Evolutionary conservation across 2,329 filamentous ascomycete species (phyloP).

Genomic region (Sphaerostilbella broomeana): DNA sequence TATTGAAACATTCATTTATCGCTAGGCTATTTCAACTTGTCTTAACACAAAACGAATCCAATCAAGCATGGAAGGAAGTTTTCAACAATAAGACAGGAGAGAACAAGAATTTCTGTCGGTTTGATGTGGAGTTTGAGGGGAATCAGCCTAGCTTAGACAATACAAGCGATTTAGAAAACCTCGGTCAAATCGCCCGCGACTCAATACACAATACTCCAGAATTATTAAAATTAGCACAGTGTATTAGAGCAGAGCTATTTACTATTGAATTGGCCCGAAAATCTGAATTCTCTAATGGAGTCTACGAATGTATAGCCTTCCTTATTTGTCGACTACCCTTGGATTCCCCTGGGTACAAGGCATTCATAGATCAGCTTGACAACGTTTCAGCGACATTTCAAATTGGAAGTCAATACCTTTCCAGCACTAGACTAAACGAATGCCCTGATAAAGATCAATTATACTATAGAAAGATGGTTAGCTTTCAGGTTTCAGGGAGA

Average conservation of each 20-base stretch:
- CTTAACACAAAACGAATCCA: conserved; percentile 12
- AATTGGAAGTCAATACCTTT: not conserved
- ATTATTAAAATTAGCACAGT: no score
- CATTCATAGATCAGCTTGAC: conserved; percentile 1
- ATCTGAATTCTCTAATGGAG: not conserved
- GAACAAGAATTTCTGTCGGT: conserved; percentile 8
- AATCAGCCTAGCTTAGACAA: no score
- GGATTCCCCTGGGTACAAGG: not conserved
- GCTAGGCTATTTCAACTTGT: conserved; percentile 12
- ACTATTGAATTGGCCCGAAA: no score
- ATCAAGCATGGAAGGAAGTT: conserved; percentile 13
- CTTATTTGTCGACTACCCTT: conserved; percentile 1
- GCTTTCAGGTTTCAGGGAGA: conserved; percentile 1
- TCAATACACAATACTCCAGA: no score
- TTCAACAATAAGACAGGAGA: conserved; percentile 11
- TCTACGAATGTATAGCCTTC: conserved; percentile 1
- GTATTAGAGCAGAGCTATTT: no score
- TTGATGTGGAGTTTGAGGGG: conserved; percentile 9
- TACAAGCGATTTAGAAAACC: no score
- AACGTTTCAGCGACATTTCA: conserved; percentile 1
- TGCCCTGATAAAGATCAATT: not conserved
- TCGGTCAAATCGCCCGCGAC: no score
- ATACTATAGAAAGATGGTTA: not conserved
- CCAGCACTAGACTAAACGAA: not conserved
- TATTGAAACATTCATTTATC: not conserved